Percentiles rank a stretch among this genome's conserved stretches.
Conservation (phyloP, 345 rosid genomes). For the Acer yangbiense region DNA sequence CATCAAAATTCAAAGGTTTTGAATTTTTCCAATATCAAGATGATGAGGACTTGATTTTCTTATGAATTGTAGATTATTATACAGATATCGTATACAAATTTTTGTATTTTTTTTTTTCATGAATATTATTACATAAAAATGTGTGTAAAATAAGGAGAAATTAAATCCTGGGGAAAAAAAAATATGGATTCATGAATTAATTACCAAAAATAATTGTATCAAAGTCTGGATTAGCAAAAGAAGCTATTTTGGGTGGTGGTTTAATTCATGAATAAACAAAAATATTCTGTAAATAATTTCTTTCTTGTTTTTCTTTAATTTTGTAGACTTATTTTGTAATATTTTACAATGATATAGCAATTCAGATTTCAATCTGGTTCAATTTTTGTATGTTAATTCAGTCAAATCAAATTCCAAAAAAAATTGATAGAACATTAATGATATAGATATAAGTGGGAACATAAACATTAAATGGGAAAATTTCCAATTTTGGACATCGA, state of each 20-base stretch:
- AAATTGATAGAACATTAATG: not conserved
- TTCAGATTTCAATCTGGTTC: not conserved
- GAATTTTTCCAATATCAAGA: not conserved
- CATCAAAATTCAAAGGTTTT: not conserved
- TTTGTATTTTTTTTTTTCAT: not conserved
- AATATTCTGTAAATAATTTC: not conserved
- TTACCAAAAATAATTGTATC: conserved; percentile 20
- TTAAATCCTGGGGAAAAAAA: conserved; percentile 2
- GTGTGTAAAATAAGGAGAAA: conserved; percentile 23
- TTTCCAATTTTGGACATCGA: not conserved
- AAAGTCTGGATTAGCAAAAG: conserved; percentile 15
- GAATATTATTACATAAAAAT: not conserved
- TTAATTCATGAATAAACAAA: conserved; percentile 18
- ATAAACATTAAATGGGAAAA: not conserved
- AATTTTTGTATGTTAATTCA: not conserved
- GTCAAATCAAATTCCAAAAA: not conserved
- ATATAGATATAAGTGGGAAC: not conserved
- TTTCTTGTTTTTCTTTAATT: not conserved
- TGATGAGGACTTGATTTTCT: not conserved
- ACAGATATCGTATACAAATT: conserved; percentile 19
- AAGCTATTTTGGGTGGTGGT: conserved; percentile 10
- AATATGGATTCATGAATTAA: conserved; percentile 13
- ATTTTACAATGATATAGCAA: not conserved
- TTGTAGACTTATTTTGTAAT: not conserved
- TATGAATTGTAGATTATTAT: conserved; percentile 24